Base-by-base conservation (phyloP, 352 stramenopile species). In the Blastocystis sp. region DNA sequence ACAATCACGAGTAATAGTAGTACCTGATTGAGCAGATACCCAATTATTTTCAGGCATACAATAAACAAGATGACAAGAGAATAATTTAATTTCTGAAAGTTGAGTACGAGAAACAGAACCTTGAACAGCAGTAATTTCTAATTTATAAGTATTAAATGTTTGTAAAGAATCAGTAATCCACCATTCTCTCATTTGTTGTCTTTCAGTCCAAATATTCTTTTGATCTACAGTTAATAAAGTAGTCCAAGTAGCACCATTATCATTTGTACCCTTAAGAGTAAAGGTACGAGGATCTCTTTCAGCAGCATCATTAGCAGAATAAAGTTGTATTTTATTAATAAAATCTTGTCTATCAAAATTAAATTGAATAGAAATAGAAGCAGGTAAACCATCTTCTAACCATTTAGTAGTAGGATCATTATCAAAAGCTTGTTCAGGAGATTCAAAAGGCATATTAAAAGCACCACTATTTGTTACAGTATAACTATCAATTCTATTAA, bases 281-380 rank as follows among this genome's bases (percentile, higher is more conserved):
- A 44, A 58, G 35, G 32, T 23, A 21, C 24, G 44, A 24, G 48
- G 48, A 46, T 46, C 23, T n/a, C 32, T 2, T 9, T 21, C 19
- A 18, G 1, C 0, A 4, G 16, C 32, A 3, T 30, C 16, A 25
- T 6, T 34, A 1, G 11, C 13, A 28, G 48, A 30, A 19, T 18
- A 13, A 35, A 58, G 48, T 30, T 7, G n/a, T 18, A 58, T 16
- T 28, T 37, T 58, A 39, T 58, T 58, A 19, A 58, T 35, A 21
- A 27, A 58, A 30, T 58, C 48, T 19, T 47, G 35, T 19, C 48
- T 35, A 34, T 58, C 48, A 24, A 36, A 58, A 39, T 58, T 58
- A 39, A 47, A 58, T 6, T 35, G 33, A 31, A 44, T 47, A 0
- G 33, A 16, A 21, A 35, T 30, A 21, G n/a, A 58, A 30, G 28